Evolutionary conservation across 371 early-diverging fungal genomes (phyloP), one percentile per base, ranked within the genome.

Genomic region (Umbelopsis sp.): DNA sequence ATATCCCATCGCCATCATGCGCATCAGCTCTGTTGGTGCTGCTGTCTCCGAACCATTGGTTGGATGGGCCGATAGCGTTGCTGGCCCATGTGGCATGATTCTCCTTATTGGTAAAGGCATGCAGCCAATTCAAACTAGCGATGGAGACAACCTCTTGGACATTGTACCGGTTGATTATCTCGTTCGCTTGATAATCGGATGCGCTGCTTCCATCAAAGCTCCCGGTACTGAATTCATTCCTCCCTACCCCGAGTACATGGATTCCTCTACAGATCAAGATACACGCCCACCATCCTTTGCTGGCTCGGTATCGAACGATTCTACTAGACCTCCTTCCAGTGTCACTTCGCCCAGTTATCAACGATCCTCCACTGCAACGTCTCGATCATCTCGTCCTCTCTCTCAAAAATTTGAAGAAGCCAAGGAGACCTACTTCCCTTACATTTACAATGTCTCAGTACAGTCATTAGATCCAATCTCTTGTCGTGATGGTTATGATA

Each of bases 1-100:
- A 18, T 78, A 71, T 63, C 86, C 87, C 14, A 74, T 87, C 22
- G 82, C 79, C 20, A 89, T 89, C 45, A 72, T 87, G 51, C 80
- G 87, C 66, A 73, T 82, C 12, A 78, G 82, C 1, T 81, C 86
- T 50, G 80, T 89, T 35, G 85, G 87, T 14, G 84, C 87, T 2
- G 81, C 85, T 65, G 71, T 78, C 9, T 66, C 46, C 8, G 87
- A 87, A 50, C 89, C 89, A 14, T 73, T 89, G 9, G 78, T 83
- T n/a, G 89, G 87, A 32, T 89, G 89, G 89, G 81, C 81, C 14
- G 89, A 89, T 68, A 86, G 87, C n/a, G 83, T 83, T 8, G 84
- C 84, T 35, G 87, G 86, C 18, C 77, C 84, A 6, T 86, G 86
- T 51, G 82, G 82, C 10, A 67, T 72, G 18, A 72, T 80, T 44